Conservation (phyloP, 176 grass and related monocot species). For the Ensete glaucum region DNA sequence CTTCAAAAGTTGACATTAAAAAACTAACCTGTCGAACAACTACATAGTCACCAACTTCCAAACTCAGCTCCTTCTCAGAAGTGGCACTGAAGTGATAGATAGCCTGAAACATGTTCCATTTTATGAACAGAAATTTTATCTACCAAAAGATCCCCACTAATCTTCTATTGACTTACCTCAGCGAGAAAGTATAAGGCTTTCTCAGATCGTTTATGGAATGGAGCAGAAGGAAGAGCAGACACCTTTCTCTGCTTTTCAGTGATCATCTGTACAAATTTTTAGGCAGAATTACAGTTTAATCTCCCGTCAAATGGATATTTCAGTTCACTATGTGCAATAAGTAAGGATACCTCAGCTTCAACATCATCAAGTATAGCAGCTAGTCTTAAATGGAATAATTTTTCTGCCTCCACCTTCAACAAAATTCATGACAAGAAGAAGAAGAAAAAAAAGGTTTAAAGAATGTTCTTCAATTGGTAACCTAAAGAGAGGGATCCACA, state of each 20-base stretch:
- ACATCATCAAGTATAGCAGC: slow-evolving; percentile 93
- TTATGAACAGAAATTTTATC: neutral
- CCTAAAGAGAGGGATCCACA: neutral
- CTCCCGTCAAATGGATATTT: too few species aligned
- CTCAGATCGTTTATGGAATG: slow-evolving; percentile 70
- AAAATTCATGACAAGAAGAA: neutral
- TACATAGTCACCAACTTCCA: slow-evolving; percentile 91
- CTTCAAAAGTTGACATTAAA: neutral
- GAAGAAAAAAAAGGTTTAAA: too few species aligned
- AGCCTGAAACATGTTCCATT: slow-evolving; percentile 28
- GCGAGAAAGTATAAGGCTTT: slow-evolving; percentile 93
- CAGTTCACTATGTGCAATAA: slow-evolving; percentile 1
- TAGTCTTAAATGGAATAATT: slow-evolving; percentile 80
- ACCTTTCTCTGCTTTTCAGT: slow-evolving; percentile 91
- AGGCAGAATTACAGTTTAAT: neutral
- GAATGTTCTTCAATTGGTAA: too few species aligned
- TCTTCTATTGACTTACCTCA: slow-evolving; percentile 38
- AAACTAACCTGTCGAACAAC: slow-evolving; percentile 83
- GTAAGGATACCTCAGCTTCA: slow-evolving; percentile 80
- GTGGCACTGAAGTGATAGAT: slow-evolving; percentile 77
- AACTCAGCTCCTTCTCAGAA: slow-evolving; percentile 76
- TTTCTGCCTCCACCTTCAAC: slow-evolving; percentile 97
- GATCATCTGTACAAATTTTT: slow-evolving; percentile 56
- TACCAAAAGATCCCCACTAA: too few species aligned
- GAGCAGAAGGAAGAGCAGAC: slow-evolving; percentile 62